Percentiles rank a stretch among this genome's conserved stretches.
Conservation (phyloP, 495 filamentous ascomycete genomes). For the Friedmanniomyces simplex region DNA sequence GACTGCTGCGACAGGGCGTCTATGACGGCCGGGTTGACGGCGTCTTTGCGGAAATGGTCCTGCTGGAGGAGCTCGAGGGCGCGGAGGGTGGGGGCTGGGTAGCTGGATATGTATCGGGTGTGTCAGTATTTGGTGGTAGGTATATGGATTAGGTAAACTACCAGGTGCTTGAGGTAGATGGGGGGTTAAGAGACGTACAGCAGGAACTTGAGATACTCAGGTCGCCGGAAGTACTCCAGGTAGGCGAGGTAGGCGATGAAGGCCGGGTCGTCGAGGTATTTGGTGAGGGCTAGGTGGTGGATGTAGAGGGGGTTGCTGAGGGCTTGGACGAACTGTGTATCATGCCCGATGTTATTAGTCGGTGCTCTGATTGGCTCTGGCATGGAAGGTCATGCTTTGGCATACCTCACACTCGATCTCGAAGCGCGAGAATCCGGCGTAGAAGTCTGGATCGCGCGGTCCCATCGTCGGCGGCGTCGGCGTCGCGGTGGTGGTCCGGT, state of each 20-base stretch:
- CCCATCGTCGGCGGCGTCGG: neutral
- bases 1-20: constrained; percentile 50
- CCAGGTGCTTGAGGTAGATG: neutral
- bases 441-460: constrained; percentile 36
- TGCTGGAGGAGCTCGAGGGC: constrained; percentile 74
- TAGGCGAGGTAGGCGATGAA: constrained; percentile 78
- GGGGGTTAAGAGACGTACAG: constrained; percentile 25
- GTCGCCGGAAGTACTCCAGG: constrained; percentile 72
- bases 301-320: constrained; percentile 68
- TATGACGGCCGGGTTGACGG: constrained; percentile 64
- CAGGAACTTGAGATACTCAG: constrained; percentile 74
- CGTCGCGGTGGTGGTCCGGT: neutral
- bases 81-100: constrained; percentile 74
- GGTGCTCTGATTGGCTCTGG: too few species aligned
- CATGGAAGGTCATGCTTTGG: too few species aligned
- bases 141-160: too few species aligned
- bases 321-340: constrained; percentile 71
- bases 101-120: constrained; percentile 27
- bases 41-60: constrained; percentile 71
- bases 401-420: constrained; percentile 63
- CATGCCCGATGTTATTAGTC: too few species aligned
- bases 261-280: constrained; percentile 47
- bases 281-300: constrained; percentile 54
- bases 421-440: constrained; percentile 59
- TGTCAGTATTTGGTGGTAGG: too few species aligned